Evolutionary conservation across 345 rosid genomes (phyloP), one percentile per base, ranked within the genome.

Genomic region (Ceriops zippeliana): DNA sequence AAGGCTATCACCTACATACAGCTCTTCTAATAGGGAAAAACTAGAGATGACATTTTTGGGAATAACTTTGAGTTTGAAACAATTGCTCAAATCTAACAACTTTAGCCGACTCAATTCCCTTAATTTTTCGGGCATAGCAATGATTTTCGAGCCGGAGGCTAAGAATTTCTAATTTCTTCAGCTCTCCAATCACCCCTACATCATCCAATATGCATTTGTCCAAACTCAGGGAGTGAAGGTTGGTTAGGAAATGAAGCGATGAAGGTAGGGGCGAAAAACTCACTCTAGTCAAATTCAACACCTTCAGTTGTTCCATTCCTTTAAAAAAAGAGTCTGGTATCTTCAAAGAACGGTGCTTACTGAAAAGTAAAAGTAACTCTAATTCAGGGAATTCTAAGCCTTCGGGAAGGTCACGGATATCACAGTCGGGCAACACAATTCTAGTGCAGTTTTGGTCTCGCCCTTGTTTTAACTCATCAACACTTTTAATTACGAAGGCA

Each of bases 391-490:
- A 26, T 27, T 59, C 62, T 3, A 59, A 35, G n/a, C 17, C 32
- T 59, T 31, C 62, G 15, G 62, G 62, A 59, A 59, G 38, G n/a
- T 27, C 37, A 27, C 2, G 2, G 6, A 59, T 59, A 31, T 59
- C 62, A 17, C 38, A 59, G 32, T 28, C 17, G 32, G 17, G 62
- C 5, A 59, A 19, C 8, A 35, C 17, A 31, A 59, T 59, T 59
- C 62, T 16, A 35, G 62, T 59, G n/a, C 62, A 27, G n/a, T 31
- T 35, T 30, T 59, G 31, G 34, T 59, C 30, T 59, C n/a, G n/a
- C 62, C 7, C 1, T 59, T 27, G 6, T 9, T 26, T 16, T 9
- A 38, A 16, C 47, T 10, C 47, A 11, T 10, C 47, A 11, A 38
- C 47, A 38, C 47, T 38, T 10, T 11, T 38, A 11, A 38, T 38